Evolutionary conservation across 331 rosid genomes (phyloP).

Genomic region (Phaseolus coccineus): DNA sequence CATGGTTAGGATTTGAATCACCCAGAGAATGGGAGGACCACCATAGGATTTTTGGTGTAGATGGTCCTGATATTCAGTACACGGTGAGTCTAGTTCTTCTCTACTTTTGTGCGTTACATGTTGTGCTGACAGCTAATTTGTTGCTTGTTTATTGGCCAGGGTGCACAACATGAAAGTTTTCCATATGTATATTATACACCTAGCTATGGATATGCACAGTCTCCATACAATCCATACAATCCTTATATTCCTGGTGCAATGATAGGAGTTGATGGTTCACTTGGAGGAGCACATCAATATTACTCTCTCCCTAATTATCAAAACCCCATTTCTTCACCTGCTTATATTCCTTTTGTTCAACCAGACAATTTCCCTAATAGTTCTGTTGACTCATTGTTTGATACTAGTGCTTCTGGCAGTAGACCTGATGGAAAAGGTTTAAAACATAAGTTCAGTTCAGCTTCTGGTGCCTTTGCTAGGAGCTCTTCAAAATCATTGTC

Average conservation of each 20-base stretch:
- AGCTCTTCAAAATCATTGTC: constrained; percentile 63
- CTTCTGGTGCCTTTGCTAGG: constrained; percentile 65
- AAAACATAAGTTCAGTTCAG: constrained; percentile 61
- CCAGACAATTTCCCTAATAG: constrained; percentile 63
- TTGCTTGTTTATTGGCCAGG: constrained; percentile 57
- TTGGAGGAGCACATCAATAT: constrained; percentile 78
- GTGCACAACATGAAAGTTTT: constrained; percentile 80
- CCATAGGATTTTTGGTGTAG: constrained; percentile 80
- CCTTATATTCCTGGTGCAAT: constrained; percentile 97
- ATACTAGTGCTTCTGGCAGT: constrained; percentile 59
- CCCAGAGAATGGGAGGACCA: constrained; percentile 97
- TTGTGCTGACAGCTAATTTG: constrained; percentile 27
- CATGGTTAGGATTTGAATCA: constrained; percentile 78
- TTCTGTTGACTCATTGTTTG: constrained; percentile 61
- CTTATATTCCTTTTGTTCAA: constrained; percentile 74
- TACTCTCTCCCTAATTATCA: constrained; percentile 73
- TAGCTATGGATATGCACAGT: constrained; percentile 97
- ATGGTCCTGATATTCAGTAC: constrained; percentile 86
- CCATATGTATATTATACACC: constrained; percentile 95
- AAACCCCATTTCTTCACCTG: constrained; percentile 68
- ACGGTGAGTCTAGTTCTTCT: constrained; percentile 58
- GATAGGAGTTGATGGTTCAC: constrained; percentile 82
- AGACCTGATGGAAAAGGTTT: constrained; percentile 74
- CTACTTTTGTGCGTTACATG: not conserved
- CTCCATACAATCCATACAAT: constrained; percentile 96